Evolutionary conservation across 2,329 filamentous ascomycete genomes (phyloP).

Genomic region (Cercospora sojina): DNA sequence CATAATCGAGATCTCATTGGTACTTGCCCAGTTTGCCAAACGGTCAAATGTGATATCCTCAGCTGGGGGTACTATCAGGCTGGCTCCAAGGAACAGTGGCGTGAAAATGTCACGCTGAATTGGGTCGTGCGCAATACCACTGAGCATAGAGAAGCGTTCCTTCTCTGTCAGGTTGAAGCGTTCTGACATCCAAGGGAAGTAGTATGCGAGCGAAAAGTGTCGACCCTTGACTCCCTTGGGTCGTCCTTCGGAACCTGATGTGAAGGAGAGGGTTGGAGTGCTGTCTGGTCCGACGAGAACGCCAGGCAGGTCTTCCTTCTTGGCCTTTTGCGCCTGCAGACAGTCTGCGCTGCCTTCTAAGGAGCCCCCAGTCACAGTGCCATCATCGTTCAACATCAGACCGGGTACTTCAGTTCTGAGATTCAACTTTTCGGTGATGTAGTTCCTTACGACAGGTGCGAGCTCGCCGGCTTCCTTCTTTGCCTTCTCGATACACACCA

Average conservation of each 20-base stretch:
- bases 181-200: conserved; percentile 92
- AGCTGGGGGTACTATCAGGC: conserved; percentile 72
- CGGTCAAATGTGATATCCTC: conserved; percentile 86
- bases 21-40: conserved; percentile 83
- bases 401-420: conserved; percentile 74
- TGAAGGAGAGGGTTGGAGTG: conserved; percentile 66
- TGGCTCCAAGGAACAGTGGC: conserved; percentile 79
- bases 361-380: conserved; percentile 67
- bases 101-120: conserved; percentile 79
- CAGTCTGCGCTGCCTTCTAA: conserved; percentile 63
- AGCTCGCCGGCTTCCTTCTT: conserved; percentile 66
- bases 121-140: conserved; percentile 73
- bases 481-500: conserved; percentile 72
- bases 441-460: conserved; percentile 60
- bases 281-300: conserved; percentile 85
- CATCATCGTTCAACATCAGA: conserved; percentile 69
- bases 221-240: conserved; percentile 86
- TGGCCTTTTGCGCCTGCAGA: conserved; percentile 55
- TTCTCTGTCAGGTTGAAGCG: conserved; percentile 71
- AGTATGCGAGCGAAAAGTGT: conserved; percentile 81
- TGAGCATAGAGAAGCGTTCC: conserved; percentile 77
- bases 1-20: conserved; percentile 71
- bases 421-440: conserved; percentile 69
- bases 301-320: conserved; percentile 60
- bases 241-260: conserved; percentile 67